Evolutionary conservation across 1,284 basidiomycete species (phyloP).

Genomic region (Phylloporus gajari): DNA sequence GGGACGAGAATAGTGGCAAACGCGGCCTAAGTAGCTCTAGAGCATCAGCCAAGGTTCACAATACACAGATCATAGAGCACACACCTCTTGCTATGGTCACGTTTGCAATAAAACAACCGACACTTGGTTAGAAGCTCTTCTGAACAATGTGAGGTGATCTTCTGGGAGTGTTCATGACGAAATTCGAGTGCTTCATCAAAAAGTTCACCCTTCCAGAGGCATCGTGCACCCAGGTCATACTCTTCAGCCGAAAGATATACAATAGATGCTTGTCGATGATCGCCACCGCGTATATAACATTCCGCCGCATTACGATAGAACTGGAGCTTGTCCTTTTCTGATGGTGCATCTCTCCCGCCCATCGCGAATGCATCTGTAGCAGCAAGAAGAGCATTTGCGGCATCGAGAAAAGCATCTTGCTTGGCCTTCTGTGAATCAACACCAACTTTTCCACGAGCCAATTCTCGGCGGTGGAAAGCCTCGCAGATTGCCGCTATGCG

Average conservation of each 20-base stretch:
- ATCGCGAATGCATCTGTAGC: conserved; percentile 62
- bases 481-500: conserved; percentile 58
- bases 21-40: conserved; percentile 48
- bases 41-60: conserved; percentile 9
- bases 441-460: conserved; percentile 47
- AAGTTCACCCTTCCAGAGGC: conserved; percentile 58
- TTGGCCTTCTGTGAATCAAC: conserved; percentile 34
- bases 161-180: conserved; percentile 46
- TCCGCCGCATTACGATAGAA: conserved; percentile 65
- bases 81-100: conserved; percentile 45
- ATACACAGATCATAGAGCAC: conserved; percentile 1
- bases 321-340: conserved; percentile 40
- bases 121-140: conserved; percentile 59
- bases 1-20: conserved; percentile 61
- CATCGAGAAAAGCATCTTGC: conserved; percentile 54
- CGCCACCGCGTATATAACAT: conserved; percentile 58
- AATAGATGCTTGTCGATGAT: conserved; percentile 57
- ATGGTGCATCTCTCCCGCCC: conserved; percentile 49
- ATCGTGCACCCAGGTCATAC: conserved; percentile 56
- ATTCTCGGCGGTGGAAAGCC: conserved; percentile 57
- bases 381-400: conserved; percentile 45
- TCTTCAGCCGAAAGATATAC: conserved; percentile 56
- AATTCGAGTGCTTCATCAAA: conserved; percentile 67
- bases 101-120: conserved; percentile 62
- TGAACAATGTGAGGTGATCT: conserved; percentile 49